Conservation (phyloP, 768 basidiomycete genomes). For the Calvatia gigantea region DNA sequence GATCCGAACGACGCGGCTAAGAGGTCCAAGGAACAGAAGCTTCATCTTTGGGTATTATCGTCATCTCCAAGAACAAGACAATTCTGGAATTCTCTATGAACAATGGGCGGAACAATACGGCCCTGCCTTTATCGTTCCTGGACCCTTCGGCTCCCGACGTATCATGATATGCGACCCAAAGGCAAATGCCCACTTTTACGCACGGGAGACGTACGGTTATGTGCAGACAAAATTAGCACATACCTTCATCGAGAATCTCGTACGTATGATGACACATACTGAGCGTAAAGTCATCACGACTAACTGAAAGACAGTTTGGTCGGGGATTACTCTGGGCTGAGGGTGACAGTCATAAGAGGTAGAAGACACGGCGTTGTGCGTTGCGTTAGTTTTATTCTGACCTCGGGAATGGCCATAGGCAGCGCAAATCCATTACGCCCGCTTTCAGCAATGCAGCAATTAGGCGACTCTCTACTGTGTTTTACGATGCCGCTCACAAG, state of each 20-base stretch:
- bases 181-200: constrained; percentile 48
- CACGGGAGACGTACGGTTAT: constrained; percentile 48
- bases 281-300: background rate
- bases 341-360: constrained; percentile 46
- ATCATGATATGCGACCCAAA: constrained; percentile 45
- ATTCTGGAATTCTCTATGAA: constrained; percentile 34
- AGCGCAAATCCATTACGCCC: constrained; percentile 47
- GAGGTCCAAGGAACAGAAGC: constrained; percentile 39
- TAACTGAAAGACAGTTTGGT: constrained; percentile 28
- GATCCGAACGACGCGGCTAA: constrained; percentile 28
- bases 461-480: constrained; percentile 40
- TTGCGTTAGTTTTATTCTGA: background rate
- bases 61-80: constrained; percentile 23
- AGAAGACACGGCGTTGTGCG: background rate
- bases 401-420: constrained; percentile 23
- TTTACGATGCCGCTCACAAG: constrained; percentile 51
- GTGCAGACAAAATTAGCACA: constrained; percentile 32
- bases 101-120: constrained; percentile 48
- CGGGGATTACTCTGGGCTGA: constrained; percentile 38
- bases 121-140: constrained; percentile 38
- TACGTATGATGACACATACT: constrained; percentile 14
- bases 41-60: constrained; percentile 37
- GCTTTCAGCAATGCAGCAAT: constrained; percentile 53
- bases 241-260: constrained; percentile 35
- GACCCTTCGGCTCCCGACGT: constrained; percentile 27